Evolutionary conservation across 805 yeast species (phyloP).

Genomic region (Yamadazyma paraphyllophila): DNA sequence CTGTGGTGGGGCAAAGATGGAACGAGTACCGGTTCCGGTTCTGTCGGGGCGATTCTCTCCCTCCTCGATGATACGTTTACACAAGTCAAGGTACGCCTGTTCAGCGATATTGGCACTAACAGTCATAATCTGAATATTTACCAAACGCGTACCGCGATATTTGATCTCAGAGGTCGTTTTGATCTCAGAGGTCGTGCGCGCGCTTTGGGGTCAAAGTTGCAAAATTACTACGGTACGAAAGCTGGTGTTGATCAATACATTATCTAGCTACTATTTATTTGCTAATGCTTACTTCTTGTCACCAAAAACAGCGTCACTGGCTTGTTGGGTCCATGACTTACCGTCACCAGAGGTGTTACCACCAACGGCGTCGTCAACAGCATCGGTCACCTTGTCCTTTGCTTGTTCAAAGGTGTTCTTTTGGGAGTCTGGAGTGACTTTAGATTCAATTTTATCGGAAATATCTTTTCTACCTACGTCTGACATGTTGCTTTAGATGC

Average conservation of each 20-base stretch:
- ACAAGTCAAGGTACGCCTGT: conserved; percentile 81
- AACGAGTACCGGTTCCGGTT: conserved; percentile 94
- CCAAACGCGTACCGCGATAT: background rate
- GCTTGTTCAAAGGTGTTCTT: conserved; percentile 36
- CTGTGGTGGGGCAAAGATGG: conserved; percentile 95
- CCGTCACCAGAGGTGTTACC: conserved; percentile 32
- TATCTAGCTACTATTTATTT: too few species aligned
- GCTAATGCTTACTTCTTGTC: conserved; percentile 23
- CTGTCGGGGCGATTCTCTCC: conserved; percentile 95
- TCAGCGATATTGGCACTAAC: conserved; percentile 43
- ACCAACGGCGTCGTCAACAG: conserved; percentile 36
- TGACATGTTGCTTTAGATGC: conserved; percentile 29
- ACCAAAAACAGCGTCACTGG: conserved; percentile 45
- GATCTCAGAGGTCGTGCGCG: too few species aligned
- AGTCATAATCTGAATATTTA: background rate
- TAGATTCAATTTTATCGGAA: conserved; percentile 35
- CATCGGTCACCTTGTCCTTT: conserved; percentile 38
- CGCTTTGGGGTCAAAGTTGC: too few species aligned
- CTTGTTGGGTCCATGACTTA: conserved; percentile 42
- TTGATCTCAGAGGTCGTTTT: too few species aligned
- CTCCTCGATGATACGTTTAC: conserved; percentile 68
- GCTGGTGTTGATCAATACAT: too few species aligned
- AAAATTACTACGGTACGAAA: too few species aligned
- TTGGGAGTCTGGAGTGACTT: conserved; percentile 42
- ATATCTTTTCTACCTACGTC: conserved; percentile 44